phyloP scores from a whole-genome alignment of 129 eudicot genomes.

The Escallonia herrerae region DNA sequence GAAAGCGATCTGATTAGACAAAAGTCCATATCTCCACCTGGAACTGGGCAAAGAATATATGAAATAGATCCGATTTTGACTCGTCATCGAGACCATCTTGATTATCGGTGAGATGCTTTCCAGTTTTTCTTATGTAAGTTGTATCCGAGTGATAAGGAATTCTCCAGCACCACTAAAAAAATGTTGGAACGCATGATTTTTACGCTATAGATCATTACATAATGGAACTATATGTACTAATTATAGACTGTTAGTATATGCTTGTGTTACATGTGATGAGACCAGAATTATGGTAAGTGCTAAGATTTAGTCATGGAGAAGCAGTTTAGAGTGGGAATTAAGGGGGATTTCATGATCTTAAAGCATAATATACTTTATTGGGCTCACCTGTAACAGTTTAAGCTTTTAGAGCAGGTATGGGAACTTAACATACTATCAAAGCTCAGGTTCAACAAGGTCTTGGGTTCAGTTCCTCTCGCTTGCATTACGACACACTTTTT shows the following conservation, averaged over 20 bases:
- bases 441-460: too few relatives aligned
- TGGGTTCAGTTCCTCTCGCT: too few relatives aligned
- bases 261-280: background rate
- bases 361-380: too few relatives aligned
- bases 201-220: background rate
- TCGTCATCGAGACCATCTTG: constrained; percentile 66
- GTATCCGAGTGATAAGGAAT: background rate
- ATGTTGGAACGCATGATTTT: background rate
- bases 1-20: constrained; percentile 45
- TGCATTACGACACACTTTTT: too few relatives aligned
- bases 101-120: constrained; percentile 59
- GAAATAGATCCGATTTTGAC: constrained; percentile 79
- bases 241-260: background rate
- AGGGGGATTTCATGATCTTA: too few relatives aligned
- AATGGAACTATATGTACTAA: background rate
- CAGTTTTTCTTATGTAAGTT: background rate
- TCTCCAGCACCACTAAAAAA: background rate
- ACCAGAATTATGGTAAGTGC: too few relatives aligned
- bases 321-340: too few relatives aligned
- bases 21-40: constrained; percentile 73
- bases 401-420: too few relatives aligned
- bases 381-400: too few relatives aligned
- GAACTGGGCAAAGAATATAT: constrained; percentile 69
- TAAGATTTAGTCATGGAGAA: too few relatives aligned
- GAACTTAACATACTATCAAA: too few relatives aligned